Evolutionary conservation across 1,284 basidiomycete species (phyloP).

Genomic region (Apiotrichum siamense): DNA sequence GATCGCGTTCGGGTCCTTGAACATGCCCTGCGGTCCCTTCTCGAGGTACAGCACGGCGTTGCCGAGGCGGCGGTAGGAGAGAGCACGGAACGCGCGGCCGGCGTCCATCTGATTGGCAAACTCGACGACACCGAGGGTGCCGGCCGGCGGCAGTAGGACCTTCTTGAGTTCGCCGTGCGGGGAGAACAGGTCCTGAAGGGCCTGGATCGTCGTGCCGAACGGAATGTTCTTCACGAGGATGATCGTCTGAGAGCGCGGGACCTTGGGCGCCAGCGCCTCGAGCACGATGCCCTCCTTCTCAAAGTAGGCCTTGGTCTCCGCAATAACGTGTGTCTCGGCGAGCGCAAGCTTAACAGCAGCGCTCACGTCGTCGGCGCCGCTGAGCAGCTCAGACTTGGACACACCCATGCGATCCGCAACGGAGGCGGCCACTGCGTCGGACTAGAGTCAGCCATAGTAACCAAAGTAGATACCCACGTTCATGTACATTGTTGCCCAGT

Average conservation of each 20-base stretch:
- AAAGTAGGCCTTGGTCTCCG: conserved; percentile 86
- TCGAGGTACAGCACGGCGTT: conserved; percentile 89
- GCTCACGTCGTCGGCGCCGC: conserved; percentile 48
- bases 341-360: conserved; percentile 85
- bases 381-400: conserved; percentile 75
- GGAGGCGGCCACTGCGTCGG: conserved; percentile 78
- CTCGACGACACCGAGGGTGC: conserved; percentile 90
- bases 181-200: conserved; percentile 72
- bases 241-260: conserved; percentile 64
- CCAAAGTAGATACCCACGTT: conserved; percentile 61
- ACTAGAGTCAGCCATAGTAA: conserved; percentile 51
- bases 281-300: conserved; percentile 56
- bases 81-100: conserved; percentile 65
- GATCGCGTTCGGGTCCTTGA: conserved; percentile 42
- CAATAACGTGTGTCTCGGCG: conserved; percentile 87
- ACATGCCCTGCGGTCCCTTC: conserved; percentile 81
- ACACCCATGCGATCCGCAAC: conserved; percentile 75
- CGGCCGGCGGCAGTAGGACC: conserved; percentile 82
- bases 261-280: conserved; percentile 49
- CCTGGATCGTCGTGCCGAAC: conserved; percentile 71
- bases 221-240: conserved; percentile 97
- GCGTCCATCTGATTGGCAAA: conserved; percentile 69
- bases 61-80: conserved; percentile 82
- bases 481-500: conserved; percentile 96
- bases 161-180: conserved; percentile 68